Evolutionary conservation across 352 stramenopile species (phyloP), one percentile per base, ranked within the genome.

Genomic region (Phytophthora foliorum): DNA sequence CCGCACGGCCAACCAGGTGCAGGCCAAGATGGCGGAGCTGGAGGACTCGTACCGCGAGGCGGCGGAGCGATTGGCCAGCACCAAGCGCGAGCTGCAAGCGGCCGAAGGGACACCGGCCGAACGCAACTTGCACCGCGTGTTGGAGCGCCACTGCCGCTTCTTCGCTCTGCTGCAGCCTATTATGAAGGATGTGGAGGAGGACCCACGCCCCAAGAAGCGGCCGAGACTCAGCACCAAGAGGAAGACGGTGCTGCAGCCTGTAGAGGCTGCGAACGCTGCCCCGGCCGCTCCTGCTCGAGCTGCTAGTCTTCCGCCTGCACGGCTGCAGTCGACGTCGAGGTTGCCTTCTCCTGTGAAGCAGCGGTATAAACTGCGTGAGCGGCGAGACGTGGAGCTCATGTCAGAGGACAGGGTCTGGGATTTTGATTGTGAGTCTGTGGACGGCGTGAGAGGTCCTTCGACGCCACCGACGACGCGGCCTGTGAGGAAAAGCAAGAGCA

Each of bases 101-200:
- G 53, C 68, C 11, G 22, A 76, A 53, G 72, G 72, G 24, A 53
- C 55, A 22, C 63, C 72, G 1, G 63, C 63, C 6, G 72, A 74
- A 19, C 63, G 54, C n/a, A 65, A 67, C 10, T 49, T 80, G 50
- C 63, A 48, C 22, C 68, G 56, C 41, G 55, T 72, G 44, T 38
- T 80, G 22, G 41, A 68, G 41, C 72, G 57, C 42, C 56, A 80
- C 36, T 80, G 63, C 45, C 72, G 72, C 54, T 77, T 72, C 59
- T 80, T 80, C 14, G 59, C 57, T 19, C 44, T 80, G 31, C 44
- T 80, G 54, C 72, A 74, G 39, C 72, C 72, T 13, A 67, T 80
- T 44, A 80, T 80, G 72, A 58, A 77, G 39, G 24, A 46, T 7
- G 41, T 51, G 19, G 32, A 73, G n/a, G 48, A 57, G n/a, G 55